Conservation (phyloP, 805 yeast genomes). For the Ogataea ganodermae region DNA sequence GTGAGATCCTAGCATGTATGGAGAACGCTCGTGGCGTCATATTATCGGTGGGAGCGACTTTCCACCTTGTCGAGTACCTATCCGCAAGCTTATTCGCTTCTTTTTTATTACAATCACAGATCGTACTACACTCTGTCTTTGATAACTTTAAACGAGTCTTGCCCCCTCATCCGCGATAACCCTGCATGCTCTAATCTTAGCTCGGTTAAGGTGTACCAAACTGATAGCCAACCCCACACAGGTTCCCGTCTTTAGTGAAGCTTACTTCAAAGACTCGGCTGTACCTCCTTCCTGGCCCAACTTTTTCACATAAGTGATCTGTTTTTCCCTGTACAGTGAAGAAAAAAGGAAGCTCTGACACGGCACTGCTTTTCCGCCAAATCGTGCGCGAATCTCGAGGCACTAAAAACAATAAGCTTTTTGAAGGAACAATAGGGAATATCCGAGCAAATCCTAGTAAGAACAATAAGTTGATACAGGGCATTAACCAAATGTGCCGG, state of each 20-base stretch:
- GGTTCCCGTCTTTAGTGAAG: neutral
- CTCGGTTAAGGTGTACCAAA: constrained; percentile 1
- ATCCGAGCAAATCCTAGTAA: neutral
- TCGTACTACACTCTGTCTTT: too few species aligned
- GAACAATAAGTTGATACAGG: neutral
- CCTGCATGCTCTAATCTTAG: too few species aligned
- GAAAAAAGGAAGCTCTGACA: neutral
- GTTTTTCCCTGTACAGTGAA: neutral
- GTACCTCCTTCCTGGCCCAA: too few species aligned
- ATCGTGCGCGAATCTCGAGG: constrained; percentile 4
- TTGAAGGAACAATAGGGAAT: neutral
- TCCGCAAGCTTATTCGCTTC: too few species aligned
- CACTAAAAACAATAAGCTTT: neutral
- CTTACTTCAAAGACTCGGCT: neutral
- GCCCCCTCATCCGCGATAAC: too few species aligned
- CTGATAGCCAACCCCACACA: neutral
- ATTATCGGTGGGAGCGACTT: too few species aligned
- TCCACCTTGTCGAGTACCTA: too few species aligned
- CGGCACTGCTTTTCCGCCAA: constrained; percentile 5
- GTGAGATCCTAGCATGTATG: too few species aligned
- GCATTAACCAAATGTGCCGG: neutral
- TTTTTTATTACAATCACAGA: too few species aligned
- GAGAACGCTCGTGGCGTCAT: too few species aligned
- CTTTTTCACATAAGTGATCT: too few species aligned
- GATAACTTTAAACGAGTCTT: too few species aligned